Conservation (phyloP, 2,329 filamentous ascomycete genomes). For the Scortechinia acanthostroma region DNA sequence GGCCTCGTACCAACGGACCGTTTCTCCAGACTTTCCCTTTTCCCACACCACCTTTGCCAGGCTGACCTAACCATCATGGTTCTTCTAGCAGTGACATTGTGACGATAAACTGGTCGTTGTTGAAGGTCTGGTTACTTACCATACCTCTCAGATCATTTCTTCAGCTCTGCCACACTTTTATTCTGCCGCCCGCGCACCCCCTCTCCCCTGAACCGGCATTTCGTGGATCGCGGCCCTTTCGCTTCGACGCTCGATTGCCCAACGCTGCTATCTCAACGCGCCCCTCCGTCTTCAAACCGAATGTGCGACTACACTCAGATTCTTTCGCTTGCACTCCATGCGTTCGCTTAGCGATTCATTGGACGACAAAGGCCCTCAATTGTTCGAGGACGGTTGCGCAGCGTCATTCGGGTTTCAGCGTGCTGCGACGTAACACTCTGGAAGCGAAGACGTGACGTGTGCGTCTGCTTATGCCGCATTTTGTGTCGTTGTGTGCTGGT, state of each 20-base stretch:
- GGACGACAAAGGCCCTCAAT: slow-evolving; percentile 19
- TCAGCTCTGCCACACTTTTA: neutral
- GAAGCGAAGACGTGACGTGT: too few species aligned
- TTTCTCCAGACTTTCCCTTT: too few species aligned
- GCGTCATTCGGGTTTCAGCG: slow-evolving; percentile 12
- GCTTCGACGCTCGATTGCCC: too few species aligned
- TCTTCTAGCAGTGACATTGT: neutral
- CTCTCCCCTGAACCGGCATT: neutral
- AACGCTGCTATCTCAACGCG: too few species aligned
- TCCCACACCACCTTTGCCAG: too few species aligned
- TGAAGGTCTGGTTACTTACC: neutral
- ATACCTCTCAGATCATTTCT: too few species aligned
- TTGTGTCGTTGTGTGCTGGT: too few species aligned
- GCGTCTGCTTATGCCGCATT: too few species aligned
- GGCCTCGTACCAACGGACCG: too few species aligned
- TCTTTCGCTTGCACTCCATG: slow-evolving; percentile 23
- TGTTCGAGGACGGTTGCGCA: slow-evolving; percentile 16
- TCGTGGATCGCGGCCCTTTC: neutral
- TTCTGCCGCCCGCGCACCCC: neutral
- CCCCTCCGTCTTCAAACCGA: slow-evolving; percentile 15
- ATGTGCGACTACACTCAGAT: slow-evolving; percentile 20
- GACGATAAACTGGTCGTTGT: neutral
- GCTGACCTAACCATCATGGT: too few species aligned
- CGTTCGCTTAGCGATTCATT: slow-evolving; percentile 21
- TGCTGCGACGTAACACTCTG: slow-evolving; percentile 13